Percentiles rank a stretch among this genome's conserved stretches.
Conservation (phyloP, 1,284 basidiomycete species). For the Fomitopsis palustris region DNA sequence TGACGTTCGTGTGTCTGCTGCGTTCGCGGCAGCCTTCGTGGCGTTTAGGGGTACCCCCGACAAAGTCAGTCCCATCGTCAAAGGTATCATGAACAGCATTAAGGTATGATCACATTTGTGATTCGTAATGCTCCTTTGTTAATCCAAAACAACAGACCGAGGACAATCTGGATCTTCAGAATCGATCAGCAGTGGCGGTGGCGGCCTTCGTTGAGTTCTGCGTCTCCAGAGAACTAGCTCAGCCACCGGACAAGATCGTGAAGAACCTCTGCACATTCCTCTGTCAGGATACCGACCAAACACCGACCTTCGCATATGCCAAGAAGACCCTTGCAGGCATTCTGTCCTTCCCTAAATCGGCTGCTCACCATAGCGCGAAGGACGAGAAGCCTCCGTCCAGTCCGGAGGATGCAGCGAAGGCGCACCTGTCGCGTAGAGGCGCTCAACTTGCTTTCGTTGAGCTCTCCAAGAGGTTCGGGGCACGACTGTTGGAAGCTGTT, state of each 20-base stretch:
- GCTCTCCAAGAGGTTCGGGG: constrained; percentile 78
- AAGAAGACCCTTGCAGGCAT: constrained; percentile 70
- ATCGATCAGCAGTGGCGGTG: constrained; percentile 85
- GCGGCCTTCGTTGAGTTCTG: constrained; percentile 90
- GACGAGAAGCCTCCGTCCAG: constrained; percentile 44
- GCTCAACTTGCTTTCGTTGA: constrained; percentile 83
- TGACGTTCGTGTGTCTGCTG: constrained; percentile 85
- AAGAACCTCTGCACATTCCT: constrained; percentile 97
- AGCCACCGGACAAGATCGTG: constrained; percentile 88
- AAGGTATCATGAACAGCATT: constrained; percentile 97
- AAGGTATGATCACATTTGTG: constrained; percentile 55
- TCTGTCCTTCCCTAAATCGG: constrained; percentile 60
- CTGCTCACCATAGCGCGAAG: constrained; percentile 36
- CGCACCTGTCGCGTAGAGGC: constrained; percentile 72
- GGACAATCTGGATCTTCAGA: constrained; percentile 87
- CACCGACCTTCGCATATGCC: constrained; percentile 81
- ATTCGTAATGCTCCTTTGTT: neutral
- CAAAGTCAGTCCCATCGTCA: constrained; percentile 95
- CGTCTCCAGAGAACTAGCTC: constrained; percentile 57
- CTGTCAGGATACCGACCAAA: constrained; percentile 87
- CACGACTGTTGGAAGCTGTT: constrained; percentile 68
- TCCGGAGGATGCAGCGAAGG: constrained; percentile 44
- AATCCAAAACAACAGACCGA: constrained; percentile 59
- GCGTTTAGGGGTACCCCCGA: constrained; percentile 81
- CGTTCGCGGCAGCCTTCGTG: constrained; percentile 89